Percentiles rank a stretch among this genome's conserved stretches.
Conservation (phyloP, 2,329 filamentous ascomycete genomes). For the Stagonosporopsis vannaccii region DNA sequence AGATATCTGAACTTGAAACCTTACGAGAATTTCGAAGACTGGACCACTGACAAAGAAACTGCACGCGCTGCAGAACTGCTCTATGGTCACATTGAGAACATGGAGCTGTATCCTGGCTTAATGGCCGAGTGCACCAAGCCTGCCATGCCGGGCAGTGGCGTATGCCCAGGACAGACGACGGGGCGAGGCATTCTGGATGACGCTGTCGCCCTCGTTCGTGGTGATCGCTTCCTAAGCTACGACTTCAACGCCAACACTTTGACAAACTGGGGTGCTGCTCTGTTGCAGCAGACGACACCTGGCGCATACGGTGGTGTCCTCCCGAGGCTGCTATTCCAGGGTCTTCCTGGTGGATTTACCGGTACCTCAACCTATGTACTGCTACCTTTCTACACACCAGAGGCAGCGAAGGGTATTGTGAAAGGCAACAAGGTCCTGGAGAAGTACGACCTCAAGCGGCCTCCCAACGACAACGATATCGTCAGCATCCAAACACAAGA, state of each 20-base stretch:
- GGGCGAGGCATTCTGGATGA: conserved; percentile 78
- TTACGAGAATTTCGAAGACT: conserved; percentile 80
- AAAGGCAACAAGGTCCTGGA: conserved; percentile 55
- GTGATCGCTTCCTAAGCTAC: conserved; percentile 76
- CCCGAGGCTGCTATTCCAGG: conserved; percentile 52
- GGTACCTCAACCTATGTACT: conserved; percentile 59
- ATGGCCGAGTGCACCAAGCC: conserved; percentile 79
- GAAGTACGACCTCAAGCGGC: conserved; percentile 56
- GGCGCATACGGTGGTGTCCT: conserved; percentile 59
- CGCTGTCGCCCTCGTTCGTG: conserved; percentile 75
- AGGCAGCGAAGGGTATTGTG: conserved; percentile 57
- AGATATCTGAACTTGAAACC: conserved; percentile 80
- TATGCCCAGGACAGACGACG: conserved; percentile 74
- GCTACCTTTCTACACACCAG: conserved; percentile 61
- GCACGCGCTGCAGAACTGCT: conserved; percentile 63
- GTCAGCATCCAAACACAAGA: conserved; percentile 59
- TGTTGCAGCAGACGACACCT: conserved; percentile 48
- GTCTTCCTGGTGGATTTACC: conserved; percentile 56
- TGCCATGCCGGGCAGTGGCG: conserved; percentile 70
- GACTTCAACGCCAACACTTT: conserved; percentile 61
- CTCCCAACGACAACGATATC: conserved; percentile 52
- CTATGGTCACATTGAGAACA: conserved; percentile 79
- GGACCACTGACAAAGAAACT: conserved; percentile 77
- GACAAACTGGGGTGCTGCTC: conserved; percentile 59
- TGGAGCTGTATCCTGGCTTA: conserved; percentile 82